Percentiles rank a stretch among this genome's conserved stretches.
Conservation (phyloP, 2,329 filamentous ascomycete genomes). For the Neospermospora avenae region DNA sequence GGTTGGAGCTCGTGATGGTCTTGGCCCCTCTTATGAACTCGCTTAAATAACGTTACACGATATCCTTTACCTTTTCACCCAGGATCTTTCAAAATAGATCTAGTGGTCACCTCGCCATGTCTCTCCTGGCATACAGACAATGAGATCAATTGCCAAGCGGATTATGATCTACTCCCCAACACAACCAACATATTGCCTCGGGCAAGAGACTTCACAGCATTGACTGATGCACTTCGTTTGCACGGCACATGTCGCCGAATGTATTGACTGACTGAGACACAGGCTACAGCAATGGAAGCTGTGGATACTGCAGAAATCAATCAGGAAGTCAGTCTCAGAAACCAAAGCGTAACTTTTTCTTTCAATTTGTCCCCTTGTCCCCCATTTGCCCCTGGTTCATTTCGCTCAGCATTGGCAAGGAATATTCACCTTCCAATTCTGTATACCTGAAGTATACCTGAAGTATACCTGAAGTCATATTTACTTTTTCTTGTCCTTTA, state of each 20-base stretch:
- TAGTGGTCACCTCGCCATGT: not conserved
- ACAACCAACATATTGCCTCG: too few species aligned
- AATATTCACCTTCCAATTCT: slow-evolving; percentile 3
- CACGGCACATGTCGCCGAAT: slow-evolving; percentile 1
- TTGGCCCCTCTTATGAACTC: not conserved
- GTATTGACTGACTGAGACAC: slow-evolving; percentile 13
- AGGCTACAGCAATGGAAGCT: slow-evolving; percentile 32
- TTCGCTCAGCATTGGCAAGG: slow-evolving; percentile 9
- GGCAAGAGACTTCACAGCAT: not conserved
- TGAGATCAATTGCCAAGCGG: not conserved
- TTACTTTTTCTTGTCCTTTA: slow-evolving; percentile 22
- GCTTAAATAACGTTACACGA: not conserved
- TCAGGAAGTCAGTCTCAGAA: slow-evolving; percentile 33
- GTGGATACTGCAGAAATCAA: slow-evolving; percentile 32
- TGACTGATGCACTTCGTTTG: not conserved
- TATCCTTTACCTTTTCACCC: not conserved
- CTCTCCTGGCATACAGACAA: not conserved
- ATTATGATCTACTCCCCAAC: not conserved
- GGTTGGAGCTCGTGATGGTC: not conserved
- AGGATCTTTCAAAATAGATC: not conserved
- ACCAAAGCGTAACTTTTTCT: slow-evolving; percentile 18
- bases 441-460: not conserved
- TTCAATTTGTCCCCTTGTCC: slow-evolving; percentile 8
- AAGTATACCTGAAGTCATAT: slow-evolving; percentile 6
- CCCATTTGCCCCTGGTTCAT: not conserved